Conservation (phyloP, 139 green algal species). For the Volvox africanus region DNA sequence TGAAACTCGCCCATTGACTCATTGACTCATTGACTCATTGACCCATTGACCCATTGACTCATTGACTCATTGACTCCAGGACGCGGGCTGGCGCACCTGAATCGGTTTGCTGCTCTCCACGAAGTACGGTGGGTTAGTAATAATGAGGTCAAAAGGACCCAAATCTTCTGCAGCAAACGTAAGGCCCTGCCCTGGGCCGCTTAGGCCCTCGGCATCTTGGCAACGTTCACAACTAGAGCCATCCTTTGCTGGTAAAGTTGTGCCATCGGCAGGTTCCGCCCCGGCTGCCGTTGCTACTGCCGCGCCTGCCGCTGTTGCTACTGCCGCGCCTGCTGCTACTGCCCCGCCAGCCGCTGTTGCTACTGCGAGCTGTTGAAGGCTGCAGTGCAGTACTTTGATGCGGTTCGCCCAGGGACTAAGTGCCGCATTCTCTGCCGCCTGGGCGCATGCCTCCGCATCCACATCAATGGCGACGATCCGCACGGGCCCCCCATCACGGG, state of each 20-base stretch:
- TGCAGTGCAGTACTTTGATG: conserved; percentile 38
- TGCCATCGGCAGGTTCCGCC: background rate
- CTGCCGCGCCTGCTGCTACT: too few relatives aligned
- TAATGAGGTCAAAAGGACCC: conserved; percentile 57
- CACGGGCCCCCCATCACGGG: background rate
- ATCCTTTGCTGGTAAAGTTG: background rate
- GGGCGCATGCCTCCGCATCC: conserved; percentile 35
- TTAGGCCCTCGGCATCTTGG: too few relatives aligned
- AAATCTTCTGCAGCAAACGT: background rate
- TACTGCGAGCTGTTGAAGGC: conserved; percentile 56
- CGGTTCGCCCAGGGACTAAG: conserved; percentile 49
- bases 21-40: too few relatives aligned
- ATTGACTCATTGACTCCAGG: background rate
- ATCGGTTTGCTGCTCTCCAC: conserved; percentile 55
- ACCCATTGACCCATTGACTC: background rate
- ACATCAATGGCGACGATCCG: conserved; percentile 61
- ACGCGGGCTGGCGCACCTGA: background rate
- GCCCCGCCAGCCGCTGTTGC: background rate
- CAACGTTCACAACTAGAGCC: background rate
- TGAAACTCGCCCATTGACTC: background rate
- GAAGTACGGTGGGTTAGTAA: conserved; percentile 72
- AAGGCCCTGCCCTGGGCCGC: background rate
- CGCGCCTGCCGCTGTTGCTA: background rate
- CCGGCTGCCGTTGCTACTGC: conserved; percentile 8
- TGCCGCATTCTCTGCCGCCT: conserved; percentile 53